phyloP scores from a whole-genome alignment of 192 early-diverging fungal genomes.

The Geranomyces variabilis region DNA sequence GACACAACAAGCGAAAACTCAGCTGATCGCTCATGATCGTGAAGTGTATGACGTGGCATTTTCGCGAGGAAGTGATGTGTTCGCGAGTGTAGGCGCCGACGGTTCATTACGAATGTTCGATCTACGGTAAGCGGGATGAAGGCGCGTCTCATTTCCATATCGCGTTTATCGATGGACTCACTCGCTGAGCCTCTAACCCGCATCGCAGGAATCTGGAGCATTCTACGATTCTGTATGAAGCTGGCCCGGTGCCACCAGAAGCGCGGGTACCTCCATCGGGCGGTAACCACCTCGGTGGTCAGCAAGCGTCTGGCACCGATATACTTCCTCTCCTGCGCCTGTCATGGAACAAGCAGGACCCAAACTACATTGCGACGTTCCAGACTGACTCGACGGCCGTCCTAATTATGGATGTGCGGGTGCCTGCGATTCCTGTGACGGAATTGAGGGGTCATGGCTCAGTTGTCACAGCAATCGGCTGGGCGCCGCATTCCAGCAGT shows the following conservation, averaged over 20 bases:
- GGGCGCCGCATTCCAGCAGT: conserved; percentile 80
- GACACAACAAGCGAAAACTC: conserved; percentile 95
- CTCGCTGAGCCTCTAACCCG: not conserved
- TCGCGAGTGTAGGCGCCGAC: conserved; percentile 98
- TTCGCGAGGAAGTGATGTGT: conserved; percentile 81
- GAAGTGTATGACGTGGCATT: conserved; percentile 99
- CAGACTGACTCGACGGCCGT: conserved; percentile 81
- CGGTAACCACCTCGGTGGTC: conserved; percentile 38
- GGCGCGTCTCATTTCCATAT: not conserved
- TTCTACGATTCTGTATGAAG: conserved; percentile 97
- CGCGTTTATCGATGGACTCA: not conserved
- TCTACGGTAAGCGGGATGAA: conserved; percentile 59
- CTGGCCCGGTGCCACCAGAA: conserved; percentile 47
- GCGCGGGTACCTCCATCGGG: conserved; percentile 11
- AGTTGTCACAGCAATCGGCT: conserved; percentile 80
- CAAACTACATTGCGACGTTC: conserved; percentile 91
- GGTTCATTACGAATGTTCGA: conserved; percentile 98
- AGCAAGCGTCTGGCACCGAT: not conserved
- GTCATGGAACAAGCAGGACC: conserved; percentile 87
- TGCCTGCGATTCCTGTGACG: conserved; percentile 81
- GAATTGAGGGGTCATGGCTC: conserved; percentile 81
- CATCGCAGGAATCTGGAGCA: conserved; percentile 84
- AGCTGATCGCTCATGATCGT: conserved; percentile 98
- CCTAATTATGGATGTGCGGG: conserved; percentile 88
- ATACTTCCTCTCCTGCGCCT: conserved; percentile 77